Evolutionary conservation across 2,329 filamentous ascomycete species (phyloP).

Genomic region (Drechslerella dactyloides): DNA sequence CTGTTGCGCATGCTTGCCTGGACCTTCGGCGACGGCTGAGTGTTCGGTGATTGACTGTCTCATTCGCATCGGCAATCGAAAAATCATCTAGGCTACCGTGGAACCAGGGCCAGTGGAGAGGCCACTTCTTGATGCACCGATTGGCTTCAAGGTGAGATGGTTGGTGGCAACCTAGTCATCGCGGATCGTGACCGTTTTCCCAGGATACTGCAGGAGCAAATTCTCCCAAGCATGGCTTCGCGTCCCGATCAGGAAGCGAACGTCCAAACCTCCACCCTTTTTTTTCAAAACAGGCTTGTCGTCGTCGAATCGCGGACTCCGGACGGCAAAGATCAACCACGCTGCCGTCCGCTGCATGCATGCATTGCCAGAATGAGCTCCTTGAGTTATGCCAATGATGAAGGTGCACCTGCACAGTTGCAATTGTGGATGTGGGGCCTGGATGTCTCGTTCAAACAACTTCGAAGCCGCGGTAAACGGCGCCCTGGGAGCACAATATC

Average conservation of each 20-base stretch:
- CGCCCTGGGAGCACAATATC: too few species aligned
- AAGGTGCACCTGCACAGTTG: neutral
- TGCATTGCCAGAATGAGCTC: neutral
- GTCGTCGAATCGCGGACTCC: slow-evolving; percentile 39
- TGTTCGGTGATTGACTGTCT: slow-evolving; percentile 8
- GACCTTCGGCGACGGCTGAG: neutral
- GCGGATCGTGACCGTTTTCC: slow-evolving; percentile 32
- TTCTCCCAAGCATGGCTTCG: slow-evolving; percentile 18
- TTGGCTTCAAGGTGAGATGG: slow-evolving; percentile 5
- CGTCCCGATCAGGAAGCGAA: slow-evolving; percentile 4
- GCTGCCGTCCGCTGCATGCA: slow-evolving; percentile 1
- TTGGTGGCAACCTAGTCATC: slow-evolving; percentile 25
- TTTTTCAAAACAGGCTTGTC: slow-evolving; percentile 15
- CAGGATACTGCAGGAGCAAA: slow-evolving; percentile 18
- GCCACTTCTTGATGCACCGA: neutral
- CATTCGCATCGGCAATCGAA: slow-evolving; percentile 8
- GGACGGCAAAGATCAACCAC: slow-evolving; percentile 23
- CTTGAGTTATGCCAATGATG: neutral
- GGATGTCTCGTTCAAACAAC: neutral
- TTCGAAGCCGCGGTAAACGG: too few species aligned
- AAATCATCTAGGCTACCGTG: slow-evolving; percentile 6
- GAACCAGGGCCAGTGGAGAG: neutral
- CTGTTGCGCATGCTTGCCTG: slow-evolving; percentile 12
- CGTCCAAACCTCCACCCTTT: slow-evolving; percentile 9
- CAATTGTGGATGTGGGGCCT: neutral